Evolutionary conservation across 306 rosid species (phyloP).

Genomic region (Nissolia schottii): DNA sequence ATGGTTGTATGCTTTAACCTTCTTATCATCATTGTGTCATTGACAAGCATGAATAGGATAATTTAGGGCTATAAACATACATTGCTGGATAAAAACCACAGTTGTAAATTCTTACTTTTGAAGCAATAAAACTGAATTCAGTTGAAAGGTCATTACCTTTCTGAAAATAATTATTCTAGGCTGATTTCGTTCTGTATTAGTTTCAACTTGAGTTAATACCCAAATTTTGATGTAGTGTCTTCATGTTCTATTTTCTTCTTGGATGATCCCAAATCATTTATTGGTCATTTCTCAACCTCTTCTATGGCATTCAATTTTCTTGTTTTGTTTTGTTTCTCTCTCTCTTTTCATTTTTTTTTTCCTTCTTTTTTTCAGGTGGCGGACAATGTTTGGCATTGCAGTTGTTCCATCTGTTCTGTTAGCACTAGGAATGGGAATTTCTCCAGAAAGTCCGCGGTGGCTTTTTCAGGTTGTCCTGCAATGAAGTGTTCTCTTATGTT

Average conservation of each 20-base stretch:
- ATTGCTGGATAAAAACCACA: background rate
- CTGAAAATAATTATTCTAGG: background rate
- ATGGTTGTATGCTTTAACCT: background rate
- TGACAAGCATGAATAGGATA: background rate
- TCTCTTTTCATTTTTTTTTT: no score
- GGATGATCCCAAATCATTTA: background rate
- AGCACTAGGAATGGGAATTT: constrained; percentile 86
- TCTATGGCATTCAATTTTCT: background rate
- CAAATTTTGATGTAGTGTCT: background rate
- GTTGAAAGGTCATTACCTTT: no score
- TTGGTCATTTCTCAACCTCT: background rate
- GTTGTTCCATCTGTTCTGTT: constrained; percentile 76
- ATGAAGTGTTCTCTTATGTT: constrained; percentile 6
- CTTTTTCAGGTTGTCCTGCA: constrained; percentile 73
- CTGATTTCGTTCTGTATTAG: background rate
- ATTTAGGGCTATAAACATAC: background rate
- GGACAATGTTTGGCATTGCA: constrained; percentile 91
- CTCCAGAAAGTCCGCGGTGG: constrained; percentile 99
- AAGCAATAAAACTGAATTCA: no score
- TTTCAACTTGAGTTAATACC: background rate
- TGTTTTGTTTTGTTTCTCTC: no score
- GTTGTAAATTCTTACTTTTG: background rate
- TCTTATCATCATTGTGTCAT: background rate
- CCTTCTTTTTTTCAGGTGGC: constrained; percentile 79
- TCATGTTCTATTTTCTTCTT: background rate